These are phyloP conservation scores for Cercospora berteroae DNA, from an alignment of 2,329 filamentous ascomycete genomes.

Conservation along the genomic window DNA sequence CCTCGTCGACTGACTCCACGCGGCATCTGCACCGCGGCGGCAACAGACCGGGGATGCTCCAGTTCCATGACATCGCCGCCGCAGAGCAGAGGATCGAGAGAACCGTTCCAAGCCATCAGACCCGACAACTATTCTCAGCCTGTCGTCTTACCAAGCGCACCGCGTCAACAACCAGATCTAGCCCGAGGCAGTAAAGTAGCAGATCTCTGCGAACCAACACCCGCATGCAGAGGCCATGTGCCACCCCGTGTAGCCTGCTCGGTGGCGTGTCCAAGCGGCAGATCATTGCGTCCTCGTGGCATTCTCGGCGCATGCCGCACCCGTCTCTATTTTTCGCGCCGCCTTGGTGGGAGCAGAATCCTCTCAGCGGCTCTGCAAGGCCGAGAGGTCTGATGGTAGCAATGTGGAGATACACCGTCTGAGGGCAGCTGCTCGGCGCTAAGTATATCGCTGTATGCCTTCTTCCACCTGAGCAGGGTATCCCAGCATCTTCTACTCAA, in stretches of 20 bases:
- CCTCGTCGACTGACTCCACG: background rate
- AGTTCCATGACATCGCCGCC: background rate
- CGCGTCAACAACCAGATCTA: constrained; percentile 11
- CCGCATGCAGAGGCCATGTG: constrained; percentile 17
- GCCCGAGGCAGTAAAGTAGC: constrained; percentile 9
- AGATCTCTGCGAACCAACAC: background rate
- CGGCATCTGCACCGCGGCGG: constrained; percentile 2
- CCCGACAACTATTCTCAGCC: constrained; percentile 16
- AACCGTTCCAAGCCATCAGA: background rate
- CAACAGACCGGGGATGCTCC: background rate
- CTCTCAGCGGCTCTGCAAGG: constrained; percentile 14
- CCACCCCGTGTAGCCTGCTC: constrained; percentile 12
- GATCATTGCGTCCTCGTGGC: constrained; percentile 15
- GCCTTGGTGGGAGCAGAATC: constrained; percentile 9
- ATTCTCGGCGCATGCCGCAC: background rate
- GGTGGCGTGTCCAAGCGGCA: constrained; percentile 16
- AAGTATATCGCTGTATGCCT: constrained; percentile 14
- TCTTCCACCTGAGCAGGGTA: constrained; percentile 6
- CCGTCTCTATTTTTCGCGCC: constrained; percentile 18
- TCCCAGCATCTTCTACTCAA: constrained; percentile 2
- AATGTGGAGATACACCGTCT: background rate
- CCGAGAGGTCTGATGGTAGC: background rate
- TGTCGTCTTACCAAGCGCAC: constrained; percentile 13
- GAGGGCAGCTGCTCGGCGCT: constrained; percentile 2
- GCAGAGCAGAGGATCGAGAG: background rate